These are phyloP conservation scores for Kondoa malvinella DNA, from an alignment of 768 basidiomycete genomes.

Conservation along the genomic window DNA sequence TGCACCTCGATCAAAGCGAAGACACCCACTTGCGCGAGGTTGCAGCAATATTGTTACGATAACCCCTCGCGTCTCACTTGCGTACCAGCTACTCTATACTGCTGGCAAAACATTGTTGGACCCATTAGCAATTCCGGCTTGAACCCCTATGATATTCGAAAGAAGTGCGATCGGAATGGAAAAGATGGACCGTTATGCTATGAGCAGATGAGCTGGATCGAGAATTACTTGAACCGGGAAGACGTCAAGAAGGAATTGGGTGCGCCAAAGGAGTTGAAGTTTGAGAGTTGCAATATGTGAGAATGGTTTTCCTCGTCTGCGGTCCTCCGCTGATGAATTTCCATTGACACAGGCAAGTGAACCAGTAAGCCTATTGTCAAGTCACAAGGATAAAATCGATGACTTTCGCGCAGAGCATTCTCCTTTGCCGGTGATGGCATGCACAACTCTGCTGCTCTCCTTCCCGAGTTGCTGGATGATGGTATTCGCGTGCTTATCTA, in stretches of 20 bases:
- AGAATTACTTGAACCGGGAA: constrained; percentile 66
- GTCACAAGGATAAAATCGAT: constrained; percentile 23
- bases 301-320: constrained; percentile 10
- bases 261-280: constrained; percentile 44
- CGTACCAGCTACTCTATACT: constrained; percentile 59
- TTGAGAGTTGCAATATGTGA: constrained; percentile 48
- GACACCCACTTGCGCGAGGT: constrained; percentile 53
- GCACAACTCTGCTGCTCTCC: constrained; percentile 59
- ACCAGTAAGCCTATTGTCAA: constrained; percentile 46
- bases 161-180: constrained; percentile 52
- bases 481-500: constrained; percentile 76
- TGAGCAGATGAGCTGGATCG: constrained; percentile 65
- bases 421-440: constrained; percentile 51
- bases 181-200: constrained; percentile 30
- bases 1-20: constrained; percentile 44
- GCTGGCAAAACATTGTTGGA: constrained; percentile 40
- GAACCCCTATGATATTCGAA: constrained; percentile 70
- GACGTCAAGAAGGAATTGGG: constrained; percentile 64
- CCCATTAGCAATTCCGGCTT: constrained; percentile 53
- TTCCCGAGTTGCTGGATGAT: constrained; percentile 63
- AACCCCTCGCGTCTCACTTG: constrained; percentile 45
- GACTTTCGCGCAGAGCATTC: background rate
- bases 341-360: constrained; percentile 40
- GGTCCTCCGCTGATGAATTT: background rate
- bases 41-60: constrained; percentile 55